These are phyloP conservation scores for Asparagopsis taxiformis DNA, from an alignment of 31 red algal species.

Conservation along the genomic window DNA sequence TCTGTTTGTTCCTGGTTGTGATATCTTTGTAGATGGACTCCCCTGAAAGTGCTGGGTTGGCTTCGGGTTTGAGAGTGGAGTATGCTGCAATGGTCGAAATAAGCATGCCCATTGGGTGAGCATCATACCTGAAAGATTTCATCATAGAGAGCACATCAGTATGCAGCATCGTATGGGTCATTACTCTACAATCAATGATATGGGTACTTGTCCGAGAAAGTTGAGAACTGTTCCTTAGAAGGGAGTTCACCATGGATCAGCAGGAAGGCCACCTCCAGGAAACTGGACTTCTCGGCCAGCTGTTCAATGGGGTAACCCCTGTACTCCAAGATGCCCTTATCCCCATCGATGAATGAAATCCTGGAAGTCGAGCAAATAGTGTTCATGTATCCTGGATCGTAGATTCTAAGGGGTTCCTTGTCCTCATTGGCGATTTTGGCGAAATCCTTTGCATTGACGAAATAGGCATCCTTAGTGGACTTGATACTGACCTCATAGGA, in stretches of 20 bases:
- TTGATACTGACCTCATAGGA: too few relatives aligned
- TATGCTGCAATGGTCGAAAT: neutral
- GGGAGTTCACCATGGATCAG: conserved; percentile 34
- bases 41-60: conserved; percentile 8
- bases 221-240: conserved; percentile 1
- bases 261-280: conserved; percentile 40
- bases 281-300: conserved; percentile 39
- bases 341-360: too few relatives aligned
- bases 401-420: too few relatives aligned
- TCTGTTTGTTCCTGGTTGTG: too few relatives aligned
- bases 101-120: conserved; percentile 44
- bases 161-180: too few relatives aligned
- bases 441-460: too few relatives aligned
- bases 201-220: neutral
- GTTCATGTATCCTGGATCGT: too few relatives aligned
- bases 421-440: too few relatives aligned
- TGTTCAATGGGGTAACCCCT: conserved; percentile 47
- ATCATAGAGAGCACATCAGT: too few relatives aligned
- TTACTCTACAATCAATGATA: neutral
- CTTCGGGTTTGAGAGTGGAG: neutral
- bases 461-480: too few relatives aligned
- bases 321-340: conserved; percentile 20
- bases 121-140: conserved; percentile 14
- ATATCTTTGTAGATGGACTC: conserved; percentile 3
- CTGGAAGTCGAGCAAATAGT: too few relatives aligned